Evolutionary conservation across 1,139 yeast genomes (phyloP).

Genomic region (Pichia sp.): DNA sequence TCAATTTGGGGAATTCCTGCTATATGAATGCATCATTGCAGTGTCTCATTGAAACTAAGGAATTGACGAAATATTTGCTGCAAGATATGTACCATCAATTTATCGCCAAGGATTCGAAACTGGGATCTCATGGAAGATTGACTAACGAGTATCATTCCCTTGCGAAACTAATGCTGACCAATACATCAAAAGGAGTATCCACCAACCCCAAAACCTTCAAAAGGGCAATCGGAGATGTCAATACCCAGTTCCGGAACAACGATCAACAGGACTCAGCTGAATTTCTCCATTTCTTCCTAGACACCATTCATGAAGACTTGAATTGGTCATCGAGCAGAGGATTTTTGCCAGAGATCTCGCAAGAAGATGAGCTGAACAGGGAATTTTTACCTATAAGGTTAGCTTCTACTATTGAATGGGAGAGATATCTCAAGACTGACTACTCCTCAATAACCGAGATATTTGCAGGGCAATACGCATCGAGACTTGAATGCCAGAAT

Average conservation of each 20-base stretch:
- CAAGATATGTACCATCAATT: conserved; percentile 59
- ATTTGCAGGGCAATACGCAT: conserved; percentile 50
- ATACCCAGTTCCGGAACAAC: conserved; percentile 21
- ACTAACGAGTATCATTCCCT: conserved; percentile 69
- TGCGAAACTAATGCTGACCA: conserved; percentile 50
- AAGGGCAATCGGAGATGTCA: conserved; percentile 22
- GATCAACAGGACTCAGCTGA: conserved; percentile 82
- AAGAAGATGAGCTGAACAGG: conserved; percentile 66
- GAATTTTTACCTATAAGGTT: conserved; percentile 72
- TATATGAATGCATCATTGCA: conserved; percentile 68
- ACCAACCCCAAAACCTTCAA: conserved; percentile 24
- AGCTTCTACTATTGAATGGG: conserved; percentile 95
- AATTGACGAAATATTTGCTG: conserved; percentile 34
- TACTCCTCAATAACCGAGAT: conserved; percentile 79
- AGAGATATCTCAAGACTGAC: conserved; percentile 75
- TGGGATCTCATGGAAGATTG: conserved; percentile 80
- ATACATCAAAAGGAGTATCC: conserved; percentile 22
- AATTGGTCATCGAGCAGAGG: conserved; percentile 31
- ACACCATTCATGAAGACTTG: conserved; percentile 62
- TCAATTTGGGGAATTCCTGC: conserved; percentile 67
- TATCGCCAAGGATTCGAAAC: conserved; percentile 64
- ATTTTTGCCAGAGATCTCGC: conserved; percentile 52
- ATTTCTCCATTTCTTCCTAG: conserved; percentile 57
- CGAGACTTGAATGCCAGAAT: conserved; percentile 66
- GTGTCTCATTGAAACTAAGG: conserved; percentile 48